Evolutionary conservation across 352 stramenopile genomes (phyloP), one percentile per base, ranked within the genome.

Genomic region (Phytophthora fragariaefolia): DNA sequence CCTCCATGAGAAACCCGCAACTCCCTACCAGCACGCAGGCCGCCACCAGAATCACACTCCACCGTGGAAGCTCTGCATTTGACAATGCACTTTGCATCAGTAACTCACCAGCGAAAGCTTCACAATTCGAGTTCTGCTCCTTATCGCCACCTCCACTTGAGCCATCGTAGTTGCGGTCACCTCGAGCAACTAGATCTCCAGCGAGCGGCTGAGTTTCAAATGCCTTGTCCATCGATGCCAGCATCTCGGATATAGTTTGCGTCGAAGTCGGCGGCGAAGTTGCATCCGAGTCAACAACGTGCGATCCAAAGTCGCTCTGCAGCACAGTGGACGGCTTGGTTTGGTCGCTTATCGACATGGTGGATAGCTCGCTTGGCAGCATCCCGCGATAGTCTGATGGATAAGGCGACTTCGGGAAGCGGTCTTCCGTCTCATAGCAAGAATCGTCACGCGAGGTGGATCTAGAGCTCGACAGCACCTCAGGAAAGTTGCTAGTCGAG

Each of bases 1-100:
- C 74, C 36, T 90, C 79, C 4, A 87, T 61, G 58, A 83, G 87
- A 59, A 89, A 87, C 0, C 83, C 83, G 13, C 78, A 51, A 0
- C 77, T 57, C 1, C 83, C 83, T 23, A 86, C 52, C 20, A 76
- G 51, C 2, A 82, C 34, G 40, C 78, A 92, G 52, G 56, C 61
- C 4, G 50, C 38, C 22, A 90, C 51, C 17, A 87, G 74, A 1
- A 75, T 65, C 5, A 89, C 22, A 54, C 71, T 82, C 81, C 77
- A 88, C 26, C 57, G 59, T 18, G 83, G 69, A 55, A 90, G 76
- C 6, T 56, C 55, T 30, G 40, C 18, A 9, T 5, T 24, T 51
- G 9, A 23, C 3, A 20, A 60, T 27, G 12, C 38, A 61, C 17
- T 15, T 42, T 32, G 34, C 34, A 40, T 26, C 40, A 38, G 30